A percentile compares a stretch with the other conserved stretches of the same genome.
Evolutionary conservation across 2,329 filamentous ascomycete genomes (phyloP).

Genomic region (Fusarium redolens): DNA sequence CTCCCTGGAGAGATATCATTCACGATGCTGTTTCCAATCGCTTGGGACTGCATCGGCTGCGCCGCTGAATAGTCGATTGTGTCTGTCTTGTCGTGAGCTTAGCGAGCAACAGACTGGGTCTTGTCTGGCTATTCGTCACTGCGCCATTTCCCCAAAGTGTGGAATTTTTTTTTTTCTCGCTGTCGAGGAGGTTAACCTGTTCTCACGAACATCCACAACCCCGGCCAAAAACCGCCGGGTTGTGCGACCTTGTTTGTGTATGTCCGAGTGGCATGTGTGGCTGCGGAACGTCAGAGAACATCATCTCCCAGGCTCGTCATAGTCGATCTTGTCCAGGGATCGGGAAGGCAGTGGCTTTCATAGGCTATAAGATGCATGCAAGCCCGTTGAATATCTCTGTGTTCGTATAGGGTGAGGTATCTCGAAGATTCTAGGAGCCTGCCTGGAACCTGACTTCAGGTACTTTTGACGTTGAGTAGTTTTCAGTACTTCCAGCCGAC

Average conservation of each 20-base stretch:
- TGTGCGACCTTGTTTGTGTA: constrained; percentile 15
- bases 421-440: neutral
- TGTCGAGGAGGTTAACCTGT: neutral
- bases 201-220: neutral
- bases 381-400: neutral
- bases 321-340: neutral
- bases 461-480: neutral
- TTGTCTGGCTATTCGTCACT: neutral
- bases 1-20: constrained; percentile 28
- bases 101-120: constrained; percentile 3
- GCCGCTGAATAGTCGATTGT: constrained; percentile 18
- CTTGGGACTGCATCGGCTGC: constrained; percentile 37
- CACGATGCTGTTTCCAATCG: constrained; percentile 40
- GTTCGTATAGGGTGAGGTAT: constrained; percentile 1
- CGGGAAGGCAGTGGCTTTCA: neutral
- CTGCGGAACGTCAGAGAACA: neutral
- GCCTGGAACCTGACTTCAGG: neutral
- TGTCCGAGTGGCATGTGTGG: constrained; percentile 6
- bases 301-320: no score
- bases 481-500: neutral
- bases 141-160: neutral
- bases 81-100: constrained; percentile 12
- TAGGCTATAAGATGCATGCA: neutral
- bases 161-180: neutral
- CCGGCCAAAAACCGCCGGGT: constrained; percentile 15